phyloP scores from a whole-genome alignment of 306 rosid genomes.

The Rosa multiflora region DNA sequence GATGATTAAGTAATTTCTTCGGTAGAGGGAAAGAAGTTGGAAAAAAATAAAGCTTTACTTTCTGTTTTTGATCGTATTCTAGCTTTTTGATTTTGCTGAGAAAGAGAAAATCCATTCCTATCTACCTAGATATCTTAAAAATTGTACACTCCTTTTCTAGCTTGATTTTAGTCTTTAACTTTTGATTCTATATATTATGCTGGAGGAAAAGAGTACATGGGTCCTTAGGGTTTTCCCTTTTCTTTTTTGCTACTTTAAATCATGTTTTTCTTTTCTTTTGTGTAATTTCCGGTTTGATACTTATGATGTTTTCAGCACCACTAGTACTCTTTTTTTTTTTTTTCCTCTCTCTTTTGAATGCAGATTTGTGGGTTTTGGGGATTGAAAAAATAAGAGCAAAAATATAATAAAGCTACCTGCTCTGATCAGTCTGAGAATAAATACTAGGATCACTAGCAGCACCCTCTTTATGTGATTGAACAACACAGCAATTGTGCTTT shows the following conservation, averaged over 20 bases:
- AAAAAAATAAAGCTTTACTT: constrained; percentile 19
- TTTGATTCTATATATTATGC: constrained; percentile 19
- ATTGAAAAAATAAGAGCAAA: constrained; percentile 25
- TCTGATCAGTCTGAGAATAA: constrained; percentile 15
- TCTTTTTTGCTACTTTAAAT: constrained; percentile 23
- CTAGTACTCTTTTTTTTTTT: background rate
- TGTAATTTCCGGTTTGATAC: constrained; percentile 18
- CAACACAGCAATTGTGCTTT: constrained; percentile 30
- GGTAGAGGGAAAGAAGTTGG: constrained; percentile 7
- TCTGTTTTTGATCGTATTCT: constrained; percentile 35
- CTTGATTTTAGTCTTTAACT: constrained; percentile 47
- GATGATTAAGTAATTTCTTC: background rate
- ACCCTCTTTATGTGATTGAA: constrained; percentile 34
- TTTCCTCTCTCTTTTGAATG: constrained; percentile 22
- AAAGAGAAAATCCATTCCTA: constrained; percentile 34
- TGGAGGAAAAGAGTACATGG: constrained; percentile 21
- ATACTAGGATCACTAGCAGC: constrained; percentile 7
- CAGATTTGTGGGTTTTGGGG: constrained; percentile 34
- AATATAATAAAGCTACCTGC: background rate
- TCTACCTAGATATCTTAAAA: constrained; percentile 5
- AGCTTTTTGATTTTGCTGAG: constrained; percentile 39
- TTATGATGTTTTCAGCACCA: constrained; percentile 1
- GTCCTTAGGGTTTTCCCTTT: constrained; percentile 46
- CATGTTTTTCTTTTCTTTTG: constrained; percentile 16
- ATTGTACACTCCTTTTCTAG: constrained; percentile 33